Base-by-base conservation (phyloP, 2,329 filamentous ascomycete species). In the Fusarium sp. region DNA sequence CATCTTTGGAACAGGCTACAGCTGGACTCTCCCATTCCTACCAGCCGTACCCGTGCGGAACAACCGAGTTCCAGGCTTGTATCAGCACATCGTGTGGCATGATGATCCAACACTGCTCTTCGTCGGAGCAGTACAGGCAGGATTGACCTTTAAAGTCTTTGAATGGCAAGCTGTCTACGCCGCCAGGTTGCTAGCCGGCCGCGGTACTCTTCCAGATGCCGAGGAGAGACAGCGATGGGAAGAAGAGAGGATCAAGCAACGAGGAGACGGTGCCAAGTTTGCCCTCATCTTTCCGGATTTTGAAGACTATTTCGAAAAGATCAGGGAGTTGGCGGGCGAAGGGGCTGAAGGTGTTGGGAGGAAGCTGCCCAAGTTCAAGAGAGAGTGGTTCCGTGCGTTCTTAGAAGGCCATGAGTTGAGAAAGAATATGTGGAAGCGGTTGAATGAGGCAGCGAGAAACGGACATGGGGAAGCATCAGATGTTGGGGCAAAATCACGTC, bases 101-200 rank as follows among this genome's bases (percentile, higher is more conserved):
- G 73, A 84, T 20, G 90, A 92, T 72, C 88, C 89, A 0, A 87
- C 85, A 0, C 81, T 92, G 14, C 80, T 88, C 3, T 92, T 91
- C 76, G 83, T 91, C 16, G 90, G 90, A 57, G 90, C 90, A 8
- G 88, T 87, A 0, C 82, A 83, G 6, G 87, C 88, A 0, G 88
- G 88, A 0, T 80, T 93, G 35, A 93, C 91, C 0, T 93, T 93
- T 82, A 92, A 91, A 77, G 86, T 92, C 32, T 92, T 92, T 68
- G 91, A 93, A 82, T 92, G 89, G 89, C 91, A 93, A 77, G 90
- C 90, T 9, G 90, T 92, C 0, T 84, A 89, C 1, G 89, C 87
- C 0, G 90, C 91, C 1, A 83, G 90, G 0, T 79, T 91, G 5
- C 83, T 92, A 0, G 87, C 91, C 0, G 89, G 89, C 0, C 84